Percentiles rank a stretch among this genome's conserved stretches.
phyloP scores from a whole-genome alignment of 805 yeast species.

The Wickerhamomyces chambardii region DNA sequence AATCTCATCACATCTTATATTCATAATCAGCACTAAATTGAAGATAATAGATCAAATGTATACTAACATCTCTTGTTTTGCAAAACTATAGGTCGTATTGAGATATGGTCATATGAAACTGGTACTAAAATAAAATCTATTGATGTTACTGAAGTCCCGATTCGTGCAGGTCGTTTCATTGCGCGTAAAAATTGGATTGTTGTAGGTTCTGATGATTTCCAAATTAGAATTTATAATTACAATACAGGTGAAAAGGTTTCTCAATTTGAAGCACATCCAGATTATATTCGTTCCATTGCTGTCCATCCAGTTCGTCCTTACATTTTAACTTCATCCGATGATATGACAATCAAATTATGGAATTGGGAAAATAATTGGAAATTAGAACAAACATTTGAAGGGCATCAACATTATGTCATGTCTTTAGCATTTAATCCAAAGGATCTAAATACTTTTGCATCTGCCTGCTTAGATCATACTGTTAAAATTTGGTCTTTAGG shows the following conservation, averaged over 20 bases:
- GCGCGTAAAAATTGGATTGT: conserved; percentile 97
- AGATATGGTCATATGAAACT: conserved; percentile 93
- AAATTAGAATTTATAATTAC: conserved; percentile 86
- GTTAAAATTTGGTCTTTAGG: conserved; percentile 97
- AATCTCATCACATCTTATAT: too few species aligned
- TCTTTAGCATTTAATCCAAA: conserved; percentile 92
- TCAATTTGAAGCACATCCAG: conserved; percentile 98
- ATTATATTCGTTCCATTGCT: conserved; percentile 86
- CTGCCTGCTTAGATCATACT: conserved; percentile 93
- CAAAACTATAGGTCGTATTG: conserved; percentile 35
- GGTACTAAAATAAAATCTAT: conserved; percentile 75
- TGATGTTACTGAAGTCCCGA: conserved; percentile 94
- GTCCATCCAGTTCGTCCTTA: conserved; percentile 93
- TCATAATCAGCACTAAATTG: too few species aligned
- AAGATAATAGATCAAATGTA: too few species aligned
- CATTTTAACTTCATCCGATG: conserved; percentile 85
- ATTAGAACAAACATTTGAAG: conserved; percentile 84
- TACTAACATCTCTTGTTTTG: not conserved
- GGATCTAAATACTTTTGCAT: conserved; percentile 95
- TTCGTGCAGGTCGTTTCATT: conserved; percentile 89
- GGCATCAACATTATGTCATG: conserved; percentile 95
- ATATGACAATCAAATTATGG: conserved; percentile 88
- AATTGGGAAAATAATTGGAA: conserved; percentile 96
- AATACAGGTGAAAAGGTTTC: conserved; percentile 91
- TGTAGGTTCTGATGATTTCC: conserved; percentile 94